A percentile compares a stretch with the other conserved stretches of the same genome.
Conservation (phyloP, 371 early-diverging fungal species). For the Globomyces sp. region DNA sequence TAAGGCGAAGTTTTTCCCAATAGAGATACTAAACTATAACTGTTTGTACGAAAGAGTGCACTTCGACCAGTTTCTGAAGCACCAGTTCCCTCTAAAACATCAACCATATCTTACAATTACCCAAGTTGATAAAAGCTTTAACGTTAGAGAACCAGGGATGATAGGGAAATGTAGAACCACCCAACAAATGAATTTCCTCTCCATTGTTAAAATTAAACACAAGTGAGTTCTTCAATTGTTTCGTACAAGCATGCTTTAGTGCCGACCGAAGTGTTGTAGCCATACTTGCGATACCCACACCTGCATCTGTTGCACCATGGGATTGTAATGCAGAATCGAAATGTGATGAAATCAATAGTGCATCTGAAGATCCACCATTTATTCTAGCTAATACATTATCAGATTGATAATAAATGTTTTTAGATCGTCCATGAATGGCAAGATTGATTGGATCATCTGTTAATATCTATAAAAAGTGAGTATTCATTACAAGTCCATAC, state of each 20-base stretch:
- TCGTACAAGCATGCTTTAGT: constrained; percentile 15
- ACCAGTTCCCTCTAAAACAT: constrained; percentile 25
- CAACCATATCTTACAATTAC: too few species aligned
- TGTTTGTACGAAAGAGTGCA: constrained; percentile 43
- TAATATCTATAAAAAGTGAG: too few species aligned
- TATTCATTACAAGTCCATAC: too few species aligned
- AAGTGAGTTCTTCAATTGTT: constrained; percentile 52
- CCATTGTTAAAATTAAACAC: constrained; percentile 83
- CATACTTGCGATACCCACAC: constrained; percentile 66
- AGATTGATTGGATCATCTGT: not conserved
- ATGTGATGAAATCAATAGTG: constrained; percentile 50
- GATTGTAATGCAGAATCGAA: constrained; percentile 69
- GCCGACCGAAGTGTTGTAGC: constrained; percentile 44
- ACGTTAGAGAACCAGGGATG: constrained; percentile 71
- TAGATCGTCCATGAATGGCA: not conserved
- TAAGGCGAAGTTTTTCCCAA: constrained; percentile 30
- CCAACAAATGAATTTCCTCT: constrained; percentile 66
- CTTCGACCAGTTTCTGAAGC: not conserved
- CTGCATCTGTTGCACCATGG: constrained; percentile 80
- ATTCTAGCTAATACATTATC: constrained; percentile 41
- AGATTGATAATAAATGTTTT: constrained; percentile 35
- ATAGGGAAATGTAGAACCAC: constrained; percentile 63
- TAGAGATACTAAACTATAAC: constrained; percentile 24
- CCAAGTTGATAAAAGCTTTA: constrained; percentile 70
- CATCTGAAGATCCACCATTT: constrained; percentile 15